Conservation (phyloP, 2,329 filamentous ascomycete species). For the Fusarium devonianum region DNA sequence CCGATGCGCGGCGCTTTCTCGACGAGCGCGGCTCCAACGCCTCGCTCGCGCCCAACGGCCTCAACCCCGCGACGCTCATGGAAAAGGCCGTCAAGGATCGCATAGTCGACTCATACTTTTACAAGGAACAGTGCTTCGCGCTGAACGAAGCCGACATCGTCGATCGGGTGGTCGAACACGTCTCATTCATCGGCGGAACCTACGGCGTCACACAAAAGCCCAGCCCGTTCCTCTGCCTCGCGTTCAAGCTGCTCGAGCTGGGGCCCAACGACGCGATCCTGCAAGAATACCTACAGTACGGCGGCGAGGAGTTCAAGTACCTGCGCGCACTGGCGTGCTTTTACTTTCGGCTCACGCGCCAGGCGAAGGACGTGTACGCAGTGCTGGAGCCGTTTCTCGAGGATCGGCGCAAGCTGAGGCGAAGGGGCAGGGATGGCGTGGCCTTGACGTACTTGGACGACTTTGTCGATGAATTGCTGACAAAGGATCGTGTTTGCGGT, state of each 20-base stretch:
- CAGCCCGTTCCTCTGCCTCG: slow-evolving; percentile 90
- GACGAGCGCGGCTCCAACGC: slow-evolving; percentile 87
- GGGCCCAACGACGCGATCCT: slow-evolving; percentile 81
- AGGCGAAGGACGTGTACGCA: slow-evolving; percentile 79
- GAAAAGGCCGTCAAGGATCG: slow-evolving; percentile 95
- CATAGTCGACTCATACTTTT: slow-evolving; percentile 95
- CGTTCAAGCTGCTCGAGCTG: slow-evolving; percentile 92
- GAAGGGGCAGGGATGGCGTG: slow-evolving; percentile 77
- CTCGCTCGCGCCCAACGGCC: slow-evolving; percentile 79
- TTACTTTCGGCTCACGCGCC: slow-evolving; percentile 88
- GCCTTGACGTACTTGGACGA: slow-evolving; percentile 84
- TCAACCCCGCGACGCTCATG: slow-evolving; percentile 94
- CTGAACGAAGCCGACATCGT: slow-evolving; percentile 85
- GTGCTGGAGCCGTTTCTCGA: slow-evolving; percentile 82
- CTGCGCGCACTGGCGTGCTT: slow-evolving; percentile 88
- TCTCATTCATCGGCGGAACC: slow-evolving; percentile 86
- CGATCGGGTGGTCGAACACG: slow-evolving; percentile 84
- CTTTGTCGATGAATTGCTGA: slow-evolving; percentile 91
- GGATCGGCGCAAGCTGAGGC: slow-evolving; percentile 83
- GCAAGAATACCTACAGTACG: slow-evolving; percentile 78
- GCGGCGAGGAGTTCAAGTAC: slow-evolving; percentile 83
- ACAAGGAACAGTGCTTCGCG: slow-evolving; percentile 98
- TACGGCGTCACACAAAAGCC: slow-evolving; percentile 85
- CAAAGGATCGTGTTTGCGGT: slow-evolving; percentile 87
- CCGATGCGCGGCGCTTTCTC: slow-evolving; percentile 82